Conservation (phyloP, 208 protist genomes). For the Leptomonas pyrrhocoris region DNA sequence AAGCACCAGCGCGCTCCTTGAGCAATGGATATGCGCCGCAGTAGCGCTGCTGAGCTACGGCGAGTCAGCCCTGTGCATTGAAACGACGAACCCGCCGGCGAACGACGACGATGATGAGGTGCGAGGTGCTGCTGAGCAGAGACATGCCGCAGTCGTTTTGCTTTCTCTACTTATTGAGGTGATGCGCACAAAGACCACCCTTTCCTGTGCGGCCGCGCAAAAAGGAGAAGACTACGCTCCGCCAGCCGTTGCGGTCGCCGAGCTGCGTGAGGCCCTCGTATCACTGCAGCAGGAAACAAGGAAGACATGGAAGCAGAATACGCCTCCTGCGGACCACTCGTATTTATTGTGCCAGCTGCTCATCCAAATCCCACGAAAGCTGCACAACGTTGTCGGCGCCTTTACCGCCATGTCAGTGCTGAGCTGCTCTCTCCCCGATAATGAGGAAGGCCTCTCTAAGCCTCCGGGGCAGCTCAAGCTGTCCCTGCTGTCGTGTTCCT, state of each 20-base stretch:
- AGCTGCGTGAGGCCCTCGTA: slow-evolving; percentile 7
- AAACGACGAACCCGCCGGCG: not conserved
- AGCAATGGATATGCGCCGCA: slow-evolving; percentile 20
- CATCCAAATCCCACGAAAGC: not conserved
- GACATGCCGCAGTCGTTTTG: not conserved
- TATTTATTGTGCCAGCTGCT: not conserved
- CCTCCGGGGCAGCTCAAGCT: slow-evolving; percentile 16
- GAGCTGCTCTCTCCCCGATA: not conserved
- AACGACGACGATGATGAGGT: not conserved
- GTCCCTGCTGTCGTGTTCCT: slow-evolving; percentile 17
- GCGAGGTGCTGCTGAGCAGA: not conserved
- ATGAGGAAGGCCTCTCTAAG: not conserved
- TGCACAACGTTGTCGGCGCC: slow-evolving; percentile 4
- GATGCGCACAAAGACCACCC: not conserved
- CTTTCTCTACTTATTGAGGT: slow-evolving; percentile 3
- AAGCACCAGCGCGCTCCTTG: not conserved
- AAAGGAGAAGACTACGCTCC: not conserved
- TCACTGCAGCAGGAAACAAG: slow-evolving; percentile 7
- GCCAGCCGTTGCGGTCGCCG: not conserved
- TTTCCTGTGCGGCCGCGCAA: not conserved
- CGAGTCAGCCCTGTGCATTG: slow-evolving; percentile 15
- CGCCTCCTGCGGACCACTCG: not conserved
- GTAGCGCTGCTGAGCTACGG: slow-evolving; percentile 27
- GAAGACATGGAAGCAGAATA: not conserved
- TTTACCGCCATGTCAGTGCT: not conserved